Percentiles rank a stretch among this genome's conserved stretches.
Evolutionary conservation across 768 basidiomycete species (phyloP).

Genomic region (Cystoderma amianthinum): DNA sequence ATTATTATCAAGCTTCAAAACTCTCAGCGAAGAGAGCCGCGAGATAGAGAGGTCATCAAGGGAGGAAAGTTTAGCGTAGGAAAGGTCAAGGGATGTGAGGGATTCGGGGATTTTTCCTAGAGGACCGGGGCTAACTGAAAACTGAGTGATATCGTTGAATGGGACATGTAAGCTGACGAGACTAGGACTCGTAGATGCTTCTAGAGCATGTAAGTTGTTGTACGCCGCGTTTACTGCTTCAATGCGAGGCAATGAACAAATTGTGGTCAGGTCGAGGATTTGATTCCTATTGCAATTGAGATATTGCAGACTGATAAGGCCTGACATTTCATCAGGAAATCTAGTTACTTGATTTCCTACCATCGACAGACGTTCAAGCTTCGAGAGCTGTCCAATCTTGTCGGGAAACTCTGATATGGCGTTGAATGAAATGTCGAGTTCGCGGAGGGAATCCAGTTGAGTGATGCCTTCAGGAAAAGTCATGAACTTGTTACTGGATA

Average conservation of each 20-base stretch:
- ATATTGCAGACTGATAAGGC: constrained; percentile 52
- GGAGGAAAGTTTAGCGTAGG: constrained; percentile 80
- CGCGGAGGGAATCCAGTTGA: constrained; percentile 63
- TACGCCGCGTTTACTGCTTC: constrained; percentile 70
- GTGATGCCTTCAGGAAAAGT: constrained; percentile 69
- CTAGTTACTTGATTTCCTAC: constrained; percentile 79
- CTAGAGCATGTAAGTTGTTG: constrained; percentile 76
- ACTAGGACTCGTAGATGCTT: constrained; percentile 65
- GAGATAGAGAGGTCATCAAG: constrained; percentile 70
- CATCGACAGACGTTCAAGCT: constrained; percentile 67
- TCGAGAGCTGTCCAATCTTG: constrained; percentile 61
- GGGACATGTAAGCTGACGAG: constrained; percentile 68
- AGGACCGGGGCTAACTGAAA: constrained; percentile 53
- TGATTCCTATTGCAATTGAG: constrained; percentile 86
- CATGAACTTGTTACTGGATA: constrained; percentile 93
- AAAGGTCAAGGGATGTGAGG: constrained; percentile 78
- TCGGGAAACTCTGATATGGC: constrained; percentile 75
- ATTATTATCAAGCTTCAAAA: constrained; percentile 80
- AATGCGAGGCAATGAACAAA: constrained; percentile 65
- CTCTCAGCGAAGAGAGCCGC: constrained; percentile 64
- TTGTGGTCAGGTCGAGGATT: constrained; percentile 66
- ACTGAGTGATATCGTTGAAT: constrained; percentile 84
- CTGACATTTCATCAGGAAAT: constrained; percentile 56
- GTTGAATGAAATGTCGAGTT: constrained; percentile 96
- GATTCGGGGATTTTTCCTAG: constrained; percentile 34